Evolutionary conservation across 257 asterid species (phyloP), one percentile per base, ranked within the genome.

Genomic region (Plectranthus barbatus): DNA sequence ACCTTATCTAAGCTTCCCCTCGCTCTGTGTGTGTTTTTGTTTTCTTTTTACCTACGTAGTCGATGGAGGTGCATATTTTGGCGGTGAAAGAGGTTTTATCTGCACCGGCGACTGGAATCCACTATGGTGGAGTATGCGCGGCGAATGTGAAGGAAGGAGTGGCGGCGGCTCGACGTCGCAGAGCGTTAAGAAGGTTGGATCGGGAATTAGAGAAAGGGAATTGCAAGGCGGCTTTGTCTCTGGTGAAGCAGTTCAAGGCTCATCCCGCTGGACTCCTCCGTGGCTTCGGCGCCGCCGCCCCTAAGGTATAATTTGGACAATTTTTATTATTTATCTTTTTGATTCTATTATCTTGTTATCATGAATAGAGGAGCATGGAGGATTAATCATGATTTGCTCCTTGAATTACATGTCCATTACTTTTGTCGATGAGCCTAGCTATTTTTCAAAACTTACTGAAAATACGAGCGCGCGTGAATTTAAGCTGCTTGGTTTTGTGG

Each of bases 211-310:
- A 64, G 66, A 83, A 70, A 26, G 79, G 88, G 29, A 87, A 84
- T 69, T 84, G 69, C 77, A 84, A 81, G 62, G 77, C 86, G 17
- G 94, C 94, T 60, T 6, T 73, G 67, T 70, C 86, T 64, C 77
- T 79, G 20, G 79, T 77, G 20, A 84, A 83, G 76, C 94, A 87
- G 66, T 49, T 81, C 58, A 81, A 72, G 64, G 77, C 83, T 52
- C 76, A 75, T 71, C 79, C 83, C 39, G 83, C 80, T 62, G 82
- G 82, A 59, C 71, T 87, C 60, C 79, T 87, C 58, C 81, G 70
- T 13, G 91, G 93, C 65, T 87, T 87, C 76, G 91, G 79, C 68
- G 76, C 67, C 54, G 70, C 83, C 62, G 76, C 60, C 44, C 67
- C 76, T 34, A 66, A 77, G 89, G 91, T 85, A 71, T 62, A 21